Base-by-base conservation (phyloP, 2,329 filamentous ascomycete species). In the Neocatenulostroma microsporum region DNA sequence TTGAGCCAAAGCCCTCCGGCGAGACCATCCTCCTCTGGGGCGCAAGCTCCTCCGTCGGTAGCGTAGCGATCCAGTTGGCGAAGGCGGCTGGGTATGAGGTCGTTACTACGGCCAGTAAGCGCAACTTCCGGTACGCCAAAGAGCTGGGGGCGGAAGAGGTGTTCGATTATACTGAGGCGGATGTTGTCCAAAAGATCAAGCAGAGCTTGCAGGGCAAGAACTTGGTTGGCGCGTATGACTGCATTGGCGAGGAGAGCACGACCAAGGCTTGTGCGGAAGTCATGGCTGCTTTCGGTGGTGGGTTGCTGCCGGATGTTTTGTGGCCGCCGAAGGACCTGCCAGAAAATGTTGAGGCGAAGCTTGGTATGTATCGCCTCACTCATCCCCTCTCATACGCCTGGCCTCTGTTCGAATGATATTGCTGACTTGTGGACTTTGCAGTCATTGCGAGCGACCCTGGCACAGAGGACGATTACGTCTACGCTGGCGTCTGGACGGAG, bases 21-120 rank as follows among this genome's bases (percentile, higher is more conserved):
- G 54, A 58, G 20, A 58, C 60, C 3, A 55, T 75, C 24, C 51
- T 75, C 20, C 51, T 74, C 34, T 75, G 72, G 71, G 71, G 72
- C 18, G 72, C 68, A 1, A 63, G 63, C 8, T 68, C 69, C 11
- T 72, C 68, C 17, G 72, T 75, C 2, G 73, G 73, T 9, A 61
- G 69, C 37, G 70, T 62, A 42, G 57, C 61, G 0, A 54, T 75
- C 13, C 67, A 75, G 44, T 41, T 73, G 11, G 72, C 64, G 3
- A 65, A 68, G 0, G 65, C 69, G 8, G 70, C 69, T 14, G 55
- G 55, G 3, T 68, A 73, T 20, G 47, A 50, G 10, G 60, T 66
- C 12, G 48, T 63, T 17, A 53, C 56, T 1, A 63, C 61, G 0
- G 54, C 56, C 0, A 58, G 55, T 5, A 33, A 46, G 3, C 47